These are phyloP conservation scores for Globisporangium lucens DNA, from an alignment of 352 stramenopile species.

Conservation along the genomic window DNA sequence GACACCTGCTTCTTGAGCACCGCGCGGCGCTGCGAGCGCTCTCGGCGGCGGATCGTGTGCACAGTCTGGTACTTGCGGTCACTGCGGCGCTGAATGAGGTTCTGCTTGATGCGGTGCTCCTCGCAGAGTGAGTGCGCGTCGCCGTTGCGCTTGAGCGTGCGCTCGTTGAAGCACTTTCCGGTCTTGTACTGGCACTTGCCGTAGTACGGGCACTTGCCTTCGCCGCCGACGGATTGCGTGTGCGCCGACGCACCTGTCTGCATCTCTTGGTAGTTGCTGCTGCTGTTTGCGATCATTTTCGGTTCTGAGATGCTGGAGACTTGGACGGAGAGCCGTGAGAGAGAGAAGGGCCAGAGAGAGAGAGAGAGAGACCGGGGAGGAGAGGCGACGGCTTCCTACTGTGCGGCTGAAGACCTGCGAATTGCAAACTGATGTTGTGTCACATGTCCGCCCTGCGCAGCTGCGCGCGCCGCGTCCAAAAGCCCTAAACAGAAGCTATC, in stretches of 20 bases:
- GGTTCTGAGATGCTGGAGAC: conserved; percentile 21
- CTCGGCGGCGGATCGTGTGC: conserved; percentile 69
- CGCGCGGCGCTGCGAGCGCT: conserved; percentile 72
- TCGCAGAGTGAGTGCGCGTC: conserved; percentile 80
- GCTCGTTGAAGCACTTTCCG: conserved; percentile 86
- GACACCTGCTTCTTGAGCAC: conserved; percentile 82
- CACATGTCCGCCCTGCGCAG: conserved; percentile 26
- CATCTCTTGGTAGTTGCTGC: conserved; percentile 9
- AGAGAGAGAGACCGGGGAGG: not conserved
- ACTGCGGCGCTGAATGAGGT: conserved; percentile 79
- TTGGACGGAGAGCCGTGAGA: not conserved
- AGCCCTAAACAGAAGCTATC: conserved; percentile 9
- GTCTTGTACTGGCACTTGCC: conserved; percentile 89
- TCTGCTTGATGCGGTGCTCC: conserved; percentile 83
- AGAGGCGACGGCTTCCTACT: not conserved
- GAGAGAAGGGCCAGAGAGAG: not conserved
- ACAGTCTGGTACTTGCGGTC: conserved; percentile 87
- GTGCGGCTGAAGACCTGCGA: conserved; percentile 19
- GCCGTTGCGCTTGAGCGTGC: conserved; percentile 81
- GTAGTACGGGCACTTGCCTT: conserved; percentile 37
- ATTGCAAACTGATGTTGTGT: conserved; percentile 60
- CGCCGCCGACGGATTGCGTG: conserved; percentile 1
- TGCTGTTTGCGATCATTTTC: conserved; percentile 30
- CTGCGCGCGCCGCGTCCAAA: conserved; percentile 19
- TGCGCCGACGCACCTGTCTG: not conserved